phyloP scores from a whole-genome alignment of 1,284 basidiomycete species.

The Sutorius eximius region DNA sequence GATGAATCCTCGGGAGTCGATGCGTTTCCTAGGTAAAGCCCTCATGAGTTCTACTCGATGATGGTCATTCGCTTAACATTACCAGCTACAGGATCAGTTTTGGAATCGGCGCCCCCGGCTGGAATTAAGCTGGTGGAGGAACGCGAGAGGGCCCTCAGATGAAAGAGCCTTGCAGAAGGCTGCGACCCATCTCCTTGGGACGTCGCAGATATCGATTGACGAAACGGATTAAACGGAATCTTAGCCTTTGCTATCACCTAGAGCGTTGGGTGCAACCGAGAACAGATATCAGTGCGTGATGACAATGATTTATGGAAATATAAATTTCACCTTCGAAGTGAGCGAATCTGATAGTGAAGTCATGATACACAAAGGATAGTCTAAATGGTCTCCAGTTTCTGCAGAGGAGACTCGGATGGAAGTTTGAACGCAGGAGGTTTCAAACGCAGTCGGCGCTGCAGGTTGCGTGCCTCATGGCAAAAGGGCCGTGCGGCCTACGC shows the following conservation, averaged over 20 bases:
- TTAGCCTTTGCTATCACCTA: conserved; percentile 12
- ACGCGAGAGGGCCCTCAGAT: neutral
- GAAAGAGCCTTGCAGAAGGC: neutral
- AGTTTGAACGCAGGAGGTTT: conserved; percentile 3
- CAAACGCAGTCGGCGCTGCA: conserved; percentile 7
- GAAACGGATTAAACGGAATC: conserved; percentile 1
- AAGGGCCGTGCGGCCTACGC: conserved; percentile 19
- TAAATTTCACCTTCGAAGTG: conserved; percentile 12
- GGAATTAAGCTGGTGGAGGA: neutral
- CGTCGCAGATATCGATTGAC: neutral
- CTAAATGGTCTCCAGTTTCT: conserved; percentile 1
- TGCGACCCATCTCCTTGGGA: neutral
- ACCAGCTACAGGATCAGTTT: conserved; percentile 8
- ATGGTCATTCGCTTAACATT: conserved; percentile 1
- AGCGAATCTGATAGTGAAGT: conserved; percentile 1
- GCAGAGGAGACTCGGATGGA: conserved; percentile 6
- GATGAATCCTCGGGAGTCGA: neutral
- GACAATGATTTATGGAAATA: neutral
- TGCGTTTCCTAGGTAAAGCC: conserved; percentile 1
- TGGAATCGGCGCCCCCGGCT: neutral
- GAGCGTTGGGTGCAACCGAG: neutral
- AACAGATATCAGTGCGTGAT: conserved; percentile 3
- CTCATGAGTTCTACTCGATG: conserved; percentile 10
- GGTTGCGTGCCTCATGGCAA: conserved; percentile 26
- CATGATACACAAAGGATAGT: conserved; percentile 8